A percentile compares a stretch with the other conserved stretches of the same genome.
Conservation (phyloP, 345 rosid species). For the Salix caprea region DNA sequence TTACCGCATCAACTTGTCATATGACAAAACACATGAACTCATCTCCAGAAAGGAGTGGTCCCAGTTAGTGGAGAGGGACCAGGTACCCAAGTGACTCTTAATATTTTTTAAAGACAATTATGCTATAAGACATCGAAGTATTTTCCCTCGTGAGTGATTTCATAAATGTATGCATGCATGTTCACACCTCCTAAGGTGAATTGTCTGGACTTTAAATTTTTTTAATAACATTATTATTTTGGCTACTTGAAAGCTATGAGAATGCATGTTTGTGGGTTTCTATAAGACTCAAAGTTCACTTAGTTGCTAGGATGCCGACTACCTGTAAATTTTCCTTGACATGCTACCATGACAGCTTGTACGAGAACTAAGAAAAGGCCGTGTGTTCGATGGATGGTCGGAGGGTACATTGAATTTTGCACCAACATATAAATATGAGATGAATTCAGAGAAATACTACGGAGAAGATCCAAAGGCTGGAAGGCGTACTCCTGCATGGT, state of each 20-base stretch:
- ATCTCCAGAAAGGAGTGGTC: slow-evolving; percentile 68
- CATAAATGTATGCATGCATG: neutral
- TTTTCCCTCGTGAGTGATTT: neutral
- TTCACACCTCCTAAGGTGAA: neutral
- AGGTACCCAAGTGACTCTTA: slow-evolving; percentile 40
- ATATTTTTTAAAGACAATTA: neutral
- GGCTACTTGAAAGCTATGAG: neutral
- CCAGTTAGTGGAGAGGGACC: slow-evolving; percentile 62
- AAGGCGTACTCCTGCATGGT: slow-evolving; percentile 90
- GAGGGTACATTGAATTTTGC: slow-evolving; percentile 70
- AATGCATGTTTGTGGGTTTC: neutral
- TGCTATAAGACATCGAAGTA: neutral
- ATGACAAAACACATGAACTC: slow-evolving; percentile 59
- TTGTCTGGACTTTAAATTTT: neutral
- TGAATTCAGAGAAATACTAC: slow-evolving; percentile 60
- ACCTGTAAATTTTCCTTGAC: neutral
- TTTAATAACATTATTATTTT: neutral
- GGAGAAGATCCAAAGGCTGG: slow-evolving; percentile 74
- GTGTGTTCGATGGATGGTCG: slow-evolving; percentile 81
- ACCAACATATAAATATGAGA: slow-evolving; percentile 87
- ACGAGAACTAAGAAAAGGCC: slow-evolving; percentile 61
- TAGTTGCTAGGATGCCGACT: slow-evolving; percentile 7
- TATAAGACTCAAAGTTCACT: neutral
- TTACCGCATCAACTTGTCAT: slow-evolving; percentile 72
- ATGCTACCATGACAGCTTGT: slow-evolving; percentile 48